Conservation (phyloP, 352 stramenopile genomes). For the Globisporangium orthogonon region DNA sequence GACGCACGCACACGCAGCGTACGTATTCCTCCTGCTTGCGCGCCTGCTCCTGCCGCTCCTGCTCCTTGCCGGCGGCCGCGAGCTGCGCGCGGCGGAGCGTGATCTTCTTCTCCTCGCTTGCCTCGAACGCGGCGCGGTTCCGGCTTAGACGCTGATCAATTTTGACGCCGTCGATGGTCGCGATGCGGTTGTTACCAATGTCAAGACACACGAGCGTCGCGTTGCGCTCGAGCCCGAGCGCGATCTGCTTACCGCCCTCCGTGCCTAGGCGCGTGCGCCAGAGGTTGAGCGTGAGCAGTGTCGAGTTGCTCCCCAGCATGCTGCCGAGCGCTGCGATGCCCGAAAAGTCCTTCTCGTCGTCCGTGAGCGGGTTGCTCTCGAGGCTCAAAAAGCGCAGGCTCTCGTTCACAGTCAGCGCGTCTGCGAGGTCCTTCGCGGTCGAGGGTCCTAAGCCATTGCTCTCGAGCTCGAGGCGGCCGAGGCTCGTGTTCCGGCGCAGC, state of each 20-base stretch:
- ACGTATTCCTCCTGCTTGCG: conserved; percentile 56
- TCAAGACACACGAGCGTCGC: conserved; percentile 61
- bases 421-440: conserved; percentile 42
- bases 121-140: conserved; percentile 45
- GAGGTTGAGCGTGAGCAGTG: conserved; percentile 61
- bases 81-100: conserved; percentile 42
- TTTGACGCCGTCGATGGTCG: conserved; percentile 33
- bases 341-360: conserved; percentile 72
- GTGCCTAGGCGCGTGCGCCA: conserved; percentile 66
- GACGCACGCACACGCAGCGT: conserved; percentile 1
- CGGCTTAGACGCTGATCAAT: conserved; percentile 42
- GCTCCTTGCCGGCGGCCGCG: conserved; percentile 43
- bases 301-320: conserved; percentile 56
- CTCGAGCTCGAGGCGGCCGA: conserved; percentile 62
- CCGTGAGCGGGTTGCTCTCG: conserved; percentile 74
- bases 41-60: conserved; percentile 32
- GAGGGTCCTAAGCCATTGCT: conserved; percentile 50
- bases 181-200: conserved; percentile 75
- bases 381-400: conserved; percentile 54
- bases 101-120: conserved; percentile 31
- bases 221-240: conserved; percentile 49
- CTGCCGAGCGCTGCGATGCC: conserved; percentile 41
- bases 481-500: conserved; percentile 52
- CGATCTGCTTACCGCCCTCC: conserved; percentile 62
- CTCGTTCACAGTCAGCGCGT: conserved; percentile 47